Base-by-base conservation (phyloP, 257 asterid species). In the Primulina huaijiensis region DNA sequence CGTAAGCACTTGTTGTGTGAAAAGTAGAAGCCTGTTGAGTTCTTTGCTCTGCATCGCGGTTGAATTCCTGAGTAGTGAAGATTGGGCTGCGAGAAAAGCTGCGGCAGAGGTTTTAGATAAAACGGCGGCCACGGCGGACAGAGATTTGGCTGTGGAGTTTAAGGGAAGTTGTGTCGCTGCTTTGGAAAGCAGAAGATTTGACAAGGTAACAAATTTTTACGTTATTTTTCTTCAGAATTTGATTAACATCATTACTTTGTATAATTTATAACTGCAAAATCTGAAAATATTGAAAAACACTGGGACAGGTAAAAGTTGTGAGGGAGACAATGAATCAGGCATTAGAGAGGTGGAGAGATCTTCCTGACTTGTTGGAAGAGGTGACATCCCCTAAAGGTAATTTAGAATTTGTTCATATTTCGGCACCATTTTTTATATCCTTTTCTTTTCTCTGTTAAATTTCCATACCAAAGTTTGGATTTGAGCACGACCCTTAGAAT, bases 251-350 rank as follows among this genome's bases (percentile, higher is more conserved):
- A 12, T 43, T 5, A 0, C 25, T 5, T 17, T 62, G 23, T 40
- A 29, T 57, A 19, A 14, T 7, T 11, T 43, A 43, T 12, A 4
- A 14, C 1, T 14, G 55, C 55, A 43, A 43, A 12, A 43, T 38
- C 55, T 59, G 5, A 8, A n/a, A 16, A 57, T 30, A 2, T 40
- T 0, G 10, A 10, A 68, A 1, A 27, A 19, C 31, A 4, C 17
- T 57, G 16, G 20, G 62, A 63, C 75, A 92, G 98, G 96, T 92
- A 71, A 92, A 92, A 73, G 73, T 82, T 69, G 97, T 84, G 67
- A 85, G 98, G 80, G 97, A 92, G 83, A 83, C 83, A 52, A 92
- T 92, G 96, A 90, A 88, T 72, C 87, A 82, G 52, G 91, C 95
- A 8, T 79, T 90, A 72, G 92, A 82, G 69, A 64, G 67, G 76